Evolutionary conservation across 345 rosid species (phyloP), one percentile per base, ranked within the genome.

Genomic region (Gossypium stocksii): DNA sequence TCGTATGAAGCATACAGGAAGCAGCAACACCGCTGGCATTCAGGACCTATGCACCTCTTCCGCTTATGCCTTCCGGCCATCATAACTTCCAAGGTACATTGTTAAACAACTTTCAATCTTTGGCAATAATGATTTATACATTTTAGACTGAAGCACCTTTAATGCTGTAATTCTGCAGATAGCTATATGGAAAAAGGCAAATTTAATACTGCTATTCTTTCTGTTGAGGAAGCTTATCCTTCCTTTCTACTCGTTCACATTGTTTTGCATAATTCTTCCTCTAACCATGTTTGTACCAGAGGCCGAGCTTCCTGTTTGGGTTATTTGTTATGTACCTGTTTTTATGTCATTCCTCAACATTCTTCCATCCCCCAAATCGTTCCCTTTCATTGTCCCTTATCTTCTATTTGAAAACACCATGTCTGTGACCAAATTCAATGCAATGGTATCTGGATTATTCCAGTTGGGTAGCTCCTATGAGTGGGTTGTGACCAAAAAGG

Each of bases 21-120:
- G 87, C 97, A 92, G 81, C 94, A 92, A 80, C 94, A 92, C 80
- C 94, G 97, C 53, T 92, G 97, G 97, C 97, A 92, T 82, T 92
- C 97, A 0, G 97, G 97, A 66, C 97, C 97, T 7, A 92, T 92
- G 97, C 94, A 92, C 60, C 97, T 92, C 59, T 92, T 92, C 81
- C 97, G 97, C 74, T 77, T 92, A 82, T 92, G 97, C 75, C 86
- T 92, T 72, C 91, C 93, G 38, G 84, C 90, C 70, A 90, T 92
- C 66, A 60, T 92, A 80, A 82, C 87, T 78, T 88, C 94, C 22
- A 88, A 88, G 94, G 97, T 92, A 83, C 25, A 10, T 68, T 20
- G 25, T 56, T 54, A 54, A 23, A 43, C 34, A 58, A 41, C 52
- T 79, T 81, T 9, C 53, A 3, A 15, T 73, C 48, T 34, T 49